phyloP scores from a whole-genome alignment of 1,284 basidiomycete species.

The Athelia psychrophila region DNA sequence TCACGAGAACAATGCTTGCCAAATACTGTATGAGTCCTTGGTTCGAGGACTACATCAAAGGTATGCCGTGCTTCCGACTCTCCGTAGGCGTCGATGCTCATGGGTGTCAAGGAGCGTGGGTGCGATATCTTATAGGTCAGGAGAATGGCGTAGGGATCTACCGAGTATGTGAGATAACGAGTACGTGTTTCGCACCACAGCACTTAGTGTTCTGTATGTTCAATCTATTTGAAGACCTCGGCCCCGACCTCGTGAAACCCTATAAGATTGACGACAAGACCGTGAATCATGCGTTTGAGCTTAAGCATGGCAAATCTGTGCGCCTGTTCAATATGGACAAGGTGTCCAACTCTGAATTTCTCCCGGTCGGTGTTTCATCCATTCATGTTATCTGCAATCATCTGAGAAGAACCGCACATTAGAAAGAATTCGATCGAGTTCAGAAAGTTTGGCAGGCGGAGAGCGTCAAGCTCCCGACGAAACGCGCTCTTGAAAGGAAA shows the following conservation, averaged over 20 bases:
- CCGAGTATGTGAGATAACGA: slow-evolving; percentile 75
- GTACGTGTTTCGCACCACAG: slow-evolving; percentile 42
- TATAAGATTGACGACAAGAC: slow-evolving; percentile 74
- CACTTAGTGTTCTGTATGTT: slow-evolving; percentile 11
- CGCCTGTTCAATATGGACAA: slow-evolving; percentile 72
- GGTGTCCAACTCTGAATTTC: slow-evolving; percentile 71
- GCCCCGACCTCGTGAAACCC: slow-evolving; percentile 50
- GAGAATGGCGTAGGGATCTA: slow-evolving; percentile 65
- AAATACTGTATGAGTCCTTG: slow-evolving; percentile 68
- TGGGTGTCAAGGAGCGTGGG: slow-evolving; percentile 63
- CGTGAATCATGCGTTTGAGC: slow-evolving; percentile 62
- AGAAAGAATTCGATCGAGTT: slow-evolving; percentile 78
- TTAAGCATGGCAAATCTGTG: slow-evolving; percentile 67
- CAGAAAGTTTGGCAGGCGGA: slow-evolving; percentile 47
- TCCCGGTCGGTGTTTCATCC: slow-evolving; percentile 43
- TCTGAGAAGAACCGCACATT: slow-evolving; percentile 11
- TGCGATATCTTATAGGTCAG: slow-evolving; percentile 70
- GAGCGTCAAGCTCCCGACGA: slow-evolving; percentile 62
- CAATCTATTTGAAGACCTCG: slow-evolving; percentile 37
- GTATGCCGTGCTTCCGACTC: slow-evolving; percentile 36
- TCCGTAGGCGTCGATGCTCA: neutral
- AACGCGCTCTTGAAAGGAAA: slow-evolving; percentile 65
- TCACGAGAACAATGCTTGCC: slow-evolving; percentile 63
- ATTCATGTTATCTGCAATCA: neutral
- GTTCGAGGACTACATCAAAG: slow-evolving; percentile 77